phyloP scores from a whole-genome alignment of 176 grass and related monocot genomes.

The Sorghum bicolor region Sorghum_bicolor_NCBIv3 NC_012873.2:52977001-52977500 shows the following conservation, averaged over 20 bases:
- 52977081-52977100: background rate
- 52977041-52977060: background rate
- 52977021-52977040: constrained; percentile 9
- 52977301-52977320: background rate
- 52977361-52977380: background rate
- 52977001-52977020: background rate
- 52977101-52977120: constrained; percentile 5
- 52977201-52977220: background rate
- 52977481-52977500: constrained; percentile 74
- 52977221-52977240: background rate
- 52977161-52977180: background rate
- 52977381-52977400: constrained; percentile 7
- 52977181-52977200: constrained; percentile 12
- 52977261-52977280: background rate
- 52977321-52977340: constrained; percentile 11
- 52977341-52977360: background rate
- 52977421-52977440: constrained; percentile 6
- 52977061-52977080: background rate
- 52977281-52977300: background rate
- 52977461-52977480: constrained; percentile 90
- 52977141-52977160: constrained; percentile 18
- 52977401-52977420: constrained; percentile 5
- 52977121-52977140: background rate
- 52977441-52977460: constrained; percentile 80
- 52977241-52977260: background rate